Conservation (phyloP, 305 asterid species). For the Fraxinus albicans region DNA sequence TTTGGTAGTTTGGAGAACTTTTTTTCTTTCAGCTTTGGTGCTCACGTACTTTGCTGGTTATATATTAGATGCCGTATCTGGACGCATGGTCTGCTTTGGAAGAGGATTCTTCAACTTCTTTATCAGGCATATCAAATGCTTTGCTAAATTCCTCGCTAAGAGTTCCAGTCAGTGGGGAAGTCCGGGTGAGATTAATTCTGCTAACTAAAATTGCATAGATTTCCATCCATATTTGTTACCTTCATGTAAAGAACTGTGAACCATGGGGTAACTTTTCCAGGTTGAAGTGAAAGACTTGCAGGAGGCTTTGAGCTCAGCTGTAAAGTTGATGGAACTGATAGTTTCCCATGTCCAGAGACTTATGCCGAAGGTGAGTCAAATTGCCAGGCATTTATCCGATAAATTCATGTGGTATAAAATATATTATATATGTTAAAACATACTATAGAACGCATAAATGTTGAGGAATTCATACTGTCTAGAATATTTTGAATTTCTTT, state of each 20-base stretch:
- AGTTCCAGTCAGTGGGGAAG: conserved; percentile 69
- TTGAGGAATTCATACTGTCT: neutral
- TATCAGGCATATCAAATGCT: conserved; percentile 53
- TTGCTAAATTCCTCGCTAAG: conserved; percentile 60
- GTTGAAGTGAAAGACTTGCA: conserved; percentile 53
- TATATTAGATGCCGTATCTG: conserved; percentile 62
- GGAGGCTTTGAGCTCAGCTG: conserved; percentile 66
- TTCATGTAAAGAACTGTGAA: conserved; percentile 10
- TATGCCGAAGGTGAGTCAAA: conserved; percentile 47
- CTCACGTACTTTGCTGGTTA: neutral
- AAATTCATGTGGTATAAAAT: neutral
- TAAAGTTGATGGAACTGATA: conserved; percentile 58
- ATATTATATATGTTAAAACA: neutral
- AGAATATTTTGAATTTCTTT: neutral
- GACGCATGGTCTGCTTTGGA: conserved; percentile 73
- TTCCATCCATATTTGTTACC: neutral
- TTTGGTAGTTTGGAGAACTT: neutral
- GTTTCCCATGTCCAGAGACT: conserved; percentile 43
- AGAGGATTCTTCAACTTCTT: conserved; percentile 54
- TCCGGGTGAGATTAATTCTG: conserved; percentile 47
- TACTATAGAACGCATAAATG: neutral
- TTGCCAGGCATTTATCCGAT: neutral
- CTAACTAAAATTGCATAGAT: neutral
- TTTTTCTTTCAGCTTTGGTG: neutral
- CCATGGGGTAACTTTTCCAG: conserved; percentile 31